A percentile compares a stretch with the other conserved stretches of the same genome.
Evolutionary conservation across 441 rosid species (phyloP).

Genomic region (Croton setiger): DNA sequence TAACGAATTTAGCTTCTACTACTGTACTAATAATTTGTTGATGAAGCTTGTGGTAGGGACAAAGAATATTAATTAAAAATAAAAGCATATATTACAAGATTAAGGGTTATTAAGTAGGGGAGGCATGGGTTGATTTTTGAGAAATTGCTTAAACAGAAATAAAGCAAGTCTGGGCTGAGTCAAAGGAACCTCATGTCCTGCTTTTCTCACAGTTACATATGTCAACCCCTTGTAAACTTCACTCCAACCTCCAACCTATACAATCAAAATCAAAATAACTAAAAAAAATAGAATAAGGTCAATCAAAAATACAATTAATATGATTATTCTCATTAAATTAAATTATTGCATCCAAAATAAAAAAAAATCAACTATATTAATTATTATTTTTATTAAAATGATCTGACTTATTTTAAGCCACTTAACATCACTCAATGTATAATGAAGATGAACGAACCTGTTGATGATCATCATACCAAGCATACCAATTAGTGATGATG

Average conservation of each 20-base stretch:
- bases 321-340: no score
- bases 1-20: no score
- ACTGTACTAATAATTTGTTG: not conserved
- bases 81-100: not conserved
- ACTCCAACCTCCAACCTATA: slow-evolving; percentile 80
- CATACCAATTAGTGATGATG: slow-evolving; percentile 56
- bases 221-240: slow-evolving; percentile 67
- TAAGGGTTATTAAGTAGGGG: not conserved
- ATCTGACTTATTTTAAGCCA: no score
- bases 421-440: no score
- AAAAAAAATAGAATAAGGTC: no score
- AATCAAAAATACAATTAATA: no score
- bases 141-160: slow-evolving; percentile 53
- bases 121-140: slow-evolving; percentile 40
- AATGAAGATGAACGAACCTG: no score
- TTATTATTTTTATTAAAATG: no score
- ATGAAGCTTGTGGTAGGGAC: not conserved
- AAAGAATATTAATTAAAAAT: not conserved
- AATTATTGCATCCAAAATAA: no score
- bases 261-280: not conserved
- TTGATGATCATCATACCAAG: slow-evolving; percentile 68
- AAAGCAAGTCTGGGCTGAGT: slow-evolving; percentile 60
- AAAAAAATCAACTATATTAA: no score
- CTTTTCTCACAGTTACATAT: slow-evolving; percentile 72
- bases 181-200: slow-evolving; percentile 84